Base-by-base conservation (phyloP, 352 stramenopile genomes). In the Phytopythium oedochilum region DNA sequence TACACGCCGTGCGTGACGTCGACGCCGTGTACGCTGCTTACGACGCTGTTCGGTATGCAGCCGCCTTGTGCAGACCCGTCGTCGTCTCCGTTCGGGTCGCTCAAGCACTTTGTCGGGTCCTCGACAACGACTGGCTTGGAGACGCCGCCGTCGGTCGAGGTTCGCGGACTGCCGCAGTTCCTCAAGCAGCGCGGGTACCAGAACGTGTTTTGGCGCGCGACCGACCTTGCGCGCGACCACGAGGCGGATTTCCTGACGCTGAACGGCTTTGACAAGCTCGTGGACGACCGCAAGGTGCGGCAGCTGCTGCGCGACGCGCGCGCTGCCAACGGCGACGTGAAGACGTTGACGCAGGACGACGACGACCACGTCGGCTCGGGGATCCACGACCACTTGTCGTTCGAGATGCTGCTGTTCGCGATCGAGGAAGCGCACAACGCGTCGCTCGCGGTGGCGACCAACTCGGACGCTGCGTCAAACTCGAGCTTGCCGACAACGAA, bases 1-100 rank as follows among this genome's bases (percentile, higher is more conserved):
- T 89, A 87, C 55, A 86, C 78, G 23, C 78, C 68, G 49, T 87
- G 78, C 25, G 74, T 89, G 8, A 74, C 86, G 61, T 87, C 76
- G 12, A 75, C 76, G 11, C 46, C 29, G 15, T 77, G 78, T 9
- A 86, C 78, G n/a, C 44, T 89, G 15, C 51, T 89, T 31, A 87
- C 78, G 38, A 85, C 70, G n/a, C 56, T 89, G 22, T 89, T 89
- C 43, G 78, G 78, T 2, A 83, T 89, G 78, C 57, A 85, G 12
- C 78, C 78, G 15, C 86, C 78, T 0, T 87, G 75, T 48, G 86
- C 79, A 0, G 79, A 89, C 60, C 83, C 79, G 5, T 77, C 76
- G 17, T 76, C 75, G 10, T 51, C 44, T 2, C 44, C 44, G 14
- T 51, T 51, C 15, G 44, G 44, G 2, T 51, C 46, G 46, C 53